phyloP scores from a whole-genome alignment of 768 basidiomycete species.

The Kwoniella newhampshirensis region DNA sequence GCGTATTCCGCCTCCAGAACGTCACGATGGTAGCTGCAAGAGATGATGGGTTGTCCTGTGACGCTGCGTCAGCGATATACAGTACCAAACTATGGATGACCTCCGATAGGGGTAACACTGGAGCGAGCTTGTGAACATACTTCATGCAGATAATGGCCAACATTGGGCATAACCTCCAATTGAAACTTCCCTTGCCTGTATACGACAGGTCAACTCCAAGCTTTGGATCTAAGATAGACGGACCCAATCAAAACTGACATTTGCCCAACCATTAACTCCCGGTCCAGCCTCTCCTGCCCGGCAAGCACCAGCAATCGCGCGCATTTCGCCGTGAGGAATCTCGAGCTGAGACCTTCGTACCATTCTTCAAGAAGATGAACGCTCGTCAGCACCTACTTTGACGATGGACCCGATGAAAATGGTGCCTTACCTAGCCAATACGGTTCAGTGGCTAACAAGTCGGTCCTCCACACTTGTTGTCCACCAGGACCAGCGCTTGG shows the following conservation, averaged over 20 bases:
- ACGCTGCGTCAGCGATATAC: not conserved
- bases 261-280: conserved; percentile 90
- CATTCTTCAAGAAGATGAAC: conserved; percentile 63
- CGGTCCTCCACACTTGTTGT: conserved; percentile 75
- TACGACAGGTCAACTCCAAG: not conserved
- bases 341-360: conserved; percentile 79
- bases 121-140: conserved; percentile 55
- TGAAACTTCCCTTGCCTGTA: conserved; percentile 74
- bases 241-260: conserved; percentile 73
- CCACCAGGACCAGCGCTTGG: conserved; percentile 36
- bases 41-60: conserved; percentile 78
- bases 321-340: conserved; percentile 72
- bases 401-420: not conserved
- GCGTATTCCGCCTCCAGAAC: conserved; percentile 81
- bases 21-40: conserved; percentile 78
- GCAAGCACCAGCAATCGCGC: conserved; percentile 88
- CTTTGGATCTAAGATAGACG: no score
- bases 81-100: not conserved
- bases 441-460: conserved; percentile 76
- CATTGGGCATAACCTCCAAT: conserved; percentile 77
- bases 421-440: conserved; percentile 74
- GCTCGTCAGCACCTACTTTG: not conserved
- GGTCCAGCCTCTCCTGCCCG: conserved; percentile 88
- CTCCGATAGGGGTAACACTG: not conserved
- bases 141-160: conserved; percentile 94